Evolutionary conservation across 345 rosid genomes (phyloP), one percentile per base, ranked within the genome.

Genomic region (Excoecaria agallocha): DNA sequence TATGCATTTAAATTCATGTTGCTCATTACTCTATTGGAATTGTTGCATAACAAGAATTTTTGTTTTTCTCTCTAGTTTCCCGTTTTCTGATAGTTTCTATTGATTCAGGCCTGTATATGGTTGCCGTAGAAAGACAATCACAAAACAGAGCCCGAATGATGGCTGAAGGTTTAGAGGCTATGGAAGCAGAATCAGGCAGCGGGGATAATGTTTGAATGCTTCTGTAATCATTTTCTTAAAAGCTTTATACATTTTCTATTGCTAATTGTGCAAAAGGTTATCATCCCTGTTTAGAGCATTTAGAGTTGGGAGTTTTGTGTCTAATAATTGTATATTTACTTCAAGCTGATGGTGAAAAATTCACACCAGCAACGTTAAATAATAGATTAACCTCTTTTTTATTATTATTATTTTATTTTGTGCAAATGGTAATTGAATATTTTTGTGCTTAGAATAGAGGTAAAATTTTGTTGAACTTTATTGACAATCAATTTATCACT

Each of bases 31-130:
- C 8, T 16, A 15, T 6, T 37, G 3, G 46, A 62, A 16, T 66
- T 19, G 19, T 66, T 48, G 6, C 70, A 46, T 45, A 3, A 20
- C 56, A 48, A 25, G 12, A 56, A 30, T 35, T 8, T 30, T 25
- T 7, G 2, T 67, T 48, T 62, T 62, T 37, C n/a, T 17, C n/a
- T 8, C 3, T 55, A 25, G 1, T 41, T 5, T 3, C 30, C 30
- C 30, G 2, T 30, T 30, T 66, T 57, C 68, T 60, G 24, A 50
- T 30, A 48, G 43, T 57, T 75, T 73, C 37, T 69, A 10, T 24
- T 78, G 22, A 10, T 59, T 60, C 74, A 93, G 98, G 95, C 75
- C 75, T 91, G 24, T 93, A 90, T 79, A 91, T 90, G 96, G 97
- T 90, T 75, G 90, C 88, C 22, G 90, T 78, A 49, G 93, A 93